A percentile compares a stretch with the other conserved stretches of the same genome.
phyloP scores from a whole-genome alignment of 2,329 filamentous ascomycete species.

The Pseudogymnoascus sp. region DNA sequence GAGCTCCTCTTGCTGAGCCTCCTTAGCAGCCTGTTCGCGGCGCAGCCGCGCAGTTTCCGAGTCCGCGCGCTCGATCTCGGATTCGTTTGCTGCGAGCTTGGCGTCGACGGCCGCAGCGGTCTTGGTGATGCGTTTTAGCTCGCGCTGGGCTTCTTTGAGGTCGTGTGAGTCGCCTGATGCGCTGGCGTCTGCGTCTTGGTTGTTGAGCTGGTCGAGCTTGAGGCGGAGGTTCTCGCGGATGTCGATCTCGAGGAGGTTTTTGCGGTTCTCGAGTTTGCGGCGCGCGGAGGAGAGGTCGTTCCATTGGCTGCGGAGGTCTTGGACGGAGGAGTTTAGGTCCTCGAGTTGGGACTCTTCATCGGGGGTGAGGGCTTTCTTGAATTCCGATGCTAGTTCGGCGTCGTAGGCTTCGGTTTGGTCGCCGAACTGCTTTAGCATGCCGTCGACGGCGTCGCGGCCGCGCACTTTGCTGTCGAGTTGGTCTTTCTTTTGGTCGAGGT shows the following conservation, averaged over 20 bases:
- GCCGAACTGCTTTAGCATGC: slow-evolving; percentile 65
- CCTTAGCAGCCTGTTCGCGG: slow-evolving; percentile 50
- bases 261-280: slow-evolving; percentile 69
- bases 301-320: slow-evolving; percentile 68
- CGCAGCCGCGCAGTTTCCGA: slow-evolving; percentile 31
- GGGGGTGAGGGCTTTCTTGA: slow-evolving; percentile 78
- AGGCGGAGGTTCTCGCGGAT: slow-evolving; percentile 83
- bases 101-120: slow-evolving; percentile 57
- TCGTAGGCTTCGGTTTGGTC: slow-evolving; percentile 71
- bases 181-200: slow-evolving; percentile 61
- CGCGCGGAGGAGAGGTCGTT: slow-evolving; percentile 66
- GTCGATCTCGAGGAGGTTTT: slow-evolving; percentile 77
- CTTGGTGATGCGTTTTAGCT: slow-evolving; percentile 70
- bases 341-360: slow-evolving; percentile 80
- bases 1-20: slow-evolving; percentile 67
- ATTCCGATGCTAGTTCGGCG: slow-evolving; percentile 73
- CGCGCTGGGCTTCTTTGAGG: slow-evolving; percentile 69
- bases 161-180: slow-evolving; percentile 54
- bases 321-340: slow-evolving; percentile 57
- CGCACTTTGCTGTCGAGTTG: slow-evolving; percentile 62
- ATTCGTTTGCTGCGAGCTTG: slow-evolving; percentile 67
- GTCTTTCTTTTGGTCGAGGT: slow-evolving; percentile 64
- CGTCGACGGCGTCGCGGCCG: slow-evolving; percentile 61
- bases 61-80: slow-evolving; percentile 53
- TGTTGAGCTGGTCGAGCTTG: slow-evolving; percentile 77